Conservation (phyloP, 768 basidiomycete species). For the Podaxis pistillaris region DNA sequence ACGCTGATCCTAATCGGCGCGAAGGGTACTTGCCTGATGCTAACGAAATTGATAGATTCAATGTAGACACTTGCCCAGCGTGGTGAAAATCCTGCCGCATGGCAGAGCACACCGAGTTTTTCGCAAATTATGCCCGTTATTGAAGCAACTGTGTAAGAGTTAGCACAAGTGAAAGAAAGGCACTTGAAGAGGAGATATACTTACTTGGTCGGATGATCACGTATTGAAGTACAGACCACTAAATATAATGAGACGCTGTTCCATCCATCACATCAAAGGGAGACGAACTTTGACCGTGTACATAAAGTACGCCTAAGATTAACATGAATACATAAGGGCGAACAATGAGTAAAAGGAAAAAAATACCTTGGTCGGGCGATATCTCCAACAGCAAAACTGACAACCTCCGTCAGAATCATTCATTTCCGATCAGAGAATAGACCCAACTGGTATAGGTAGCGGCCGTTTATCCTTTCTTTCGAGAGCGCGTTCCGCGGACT, state of each 20-base stretch:
- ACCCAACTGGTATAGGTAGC: slow-evolving; percentile 61
- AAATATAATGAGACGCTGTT: background rate
- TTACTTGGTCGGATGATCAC: slow-evolving; percentile 63
- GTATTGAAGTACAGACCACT: slow-evolving; percentile 92
- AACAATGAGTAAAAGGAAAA: background rate
- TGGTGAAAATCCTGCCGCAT: slow-evolving; percentile 54
- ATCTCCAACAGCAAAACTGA: slow-evolving; percentile 81
- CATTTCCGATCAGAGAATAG: background rate
- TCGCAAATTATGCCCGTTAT: slow-evolving; percentile 81
- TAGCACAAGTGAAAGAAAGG: too few relatives aligned
- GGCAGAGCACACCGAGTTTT: slow-evolving; percentile 66
- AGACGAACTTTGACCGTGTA: slow-evolving; percentile 73
- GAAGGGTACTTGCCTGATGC: slow-evolving; percentile 59
- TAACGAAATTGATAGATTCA: slow-evolving; percentile 71
- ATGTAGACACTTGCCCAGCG: slow-evolving; percentile 71
- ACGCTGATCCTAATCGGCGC: background rate
- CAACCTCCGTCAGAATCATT: background rate
- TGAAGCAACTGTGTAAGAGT: slow-evolving; percentile 43
- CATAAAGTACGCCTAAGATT: slow-evolving; percentile 77
- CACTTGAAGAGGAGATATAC: background rate
- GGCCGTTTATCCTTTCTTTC: slow-evolving; percentile 75
- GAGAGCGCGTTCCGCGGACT: slow-evolving; percentile 65
- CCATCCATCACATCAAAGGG: background rate
- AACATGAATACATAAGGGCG: background rate
- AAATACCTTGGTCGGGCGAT: slow-evolving; percentile 72